Conservation (phyloP, 805 yeast genomes). For the Metschnikowia orientalis region DNA sequence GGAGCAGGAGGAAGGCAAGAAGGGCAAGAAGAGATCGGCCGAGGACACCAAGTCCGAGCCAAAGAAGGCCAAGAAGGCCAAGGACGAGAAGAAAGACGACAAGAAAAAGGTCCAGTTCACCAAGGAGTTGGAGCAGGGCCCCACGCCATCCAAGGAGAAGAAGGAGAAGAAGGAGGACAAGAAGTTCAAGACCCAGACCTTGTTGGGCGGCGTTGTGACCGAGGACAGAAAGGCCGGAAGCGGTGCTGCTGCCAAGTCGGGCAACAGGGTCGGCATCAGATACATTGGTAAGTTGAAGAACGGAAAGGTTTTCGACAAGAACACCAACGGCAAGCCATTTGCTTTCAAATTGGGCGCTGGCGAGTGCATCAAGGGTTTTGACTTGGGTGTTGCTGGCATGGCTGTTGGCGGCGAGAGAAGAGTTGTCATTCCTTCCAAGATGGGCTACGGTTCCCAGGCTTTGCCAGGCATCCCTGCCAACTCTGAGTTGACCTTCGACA, state of each 20-base stretch:
- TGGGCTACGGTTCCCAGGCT: slow-evolving; percentile 93
- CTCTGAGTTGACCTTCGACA: slow-evolving; percentile 94
- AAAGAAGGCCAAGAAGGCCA: slow-evolving; percentile 37
- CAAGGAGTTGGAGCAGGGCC: slow-evolving; percentile 91
- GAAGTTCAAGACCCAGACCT: slow-evolving; percentile 68
- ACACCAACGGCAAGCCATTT: slow-evolving; percentile 96
- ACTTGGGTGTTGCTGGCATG: slow-evolving; percentile 98
- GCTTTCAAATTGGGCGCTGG: slow-evolving; percentile 88
- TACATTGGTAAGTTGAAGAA: slow-evolving; percentile 96
- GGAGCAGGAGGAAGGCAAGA: slow-evolving; percentile 45
- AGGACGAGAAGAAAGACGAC: slow-evolving; percentile 34
- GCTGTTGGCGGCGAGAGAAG: slow-evolving; percentile 98
- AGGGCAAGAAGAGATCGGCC: slow-evolving; percentile 32
- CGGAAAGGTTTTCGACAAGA: slow-evolving; percentile 95
- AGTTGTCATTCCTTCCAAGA: slow-evolving; percentile 89
- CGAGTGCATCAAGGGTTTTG: slow-evolving; percentile 99
- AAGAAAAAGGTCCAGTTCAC: slow-evolving; percentile 79
- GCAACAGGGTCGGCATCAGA: slow-evolving; percentile 91
- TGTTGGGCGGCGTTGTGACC: slow-evolving; percentile 87
- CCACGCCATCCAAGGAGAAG: slow-evolving; percentile 51
- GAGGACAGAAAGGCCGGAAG: slow-evolving; percentile 91
- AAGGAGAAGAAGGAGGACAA: slow-evolving; percentile 22
- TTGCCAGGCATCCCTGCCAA: slow-evolving; percentile 98
- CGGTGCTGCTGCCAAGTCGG: slow-evolving; percentile 84
- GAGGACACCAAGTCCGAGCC: slow-evolving; percentile 24